Conservation (phyloP, 257 asterid species). For the Nicotiana tomentosiformis region DNA sequence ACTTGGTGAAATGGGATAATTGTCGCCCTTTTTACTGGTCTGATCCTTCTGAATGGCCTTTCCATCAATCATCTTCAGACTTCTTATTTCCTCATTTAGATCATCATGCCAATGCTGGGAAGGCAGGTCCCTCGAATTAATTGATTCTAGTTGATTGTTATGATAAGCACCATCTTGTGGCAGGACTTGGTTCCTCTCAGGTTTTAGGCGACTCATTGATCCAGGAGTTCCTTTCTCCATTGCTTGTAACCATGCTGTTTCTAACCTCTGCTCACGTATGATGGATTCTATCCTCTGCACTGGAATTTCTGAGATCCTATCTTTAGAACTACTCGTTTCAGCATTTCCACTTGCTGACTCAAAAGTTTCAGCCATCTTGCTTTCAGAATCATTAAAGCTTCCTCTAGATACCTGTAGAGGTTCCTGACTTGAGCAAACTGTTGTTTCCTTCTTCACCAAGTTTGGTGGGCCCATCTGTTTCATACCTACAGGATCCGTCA, state of each 20-base stretch:
- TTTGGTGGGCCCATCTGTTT: constrained; percentile 20
- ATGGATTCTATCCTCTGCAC: constrained; percentile 76
- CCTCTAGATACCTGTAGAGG: constrained; percentile 24
- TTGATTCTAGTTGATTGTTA: constrained; percentile 32
- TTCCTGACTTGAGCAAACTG: constrained; percentile 18
- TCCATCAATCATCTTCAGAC: constrained; percentile 44
- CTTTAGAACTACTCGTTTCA: constrained; percentile 29
- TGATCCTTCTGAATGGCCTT: constrained; percentile 37
- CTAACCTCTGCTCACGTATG: constrained; percentile 74
- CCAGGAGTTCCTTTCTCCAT: constrained; percentile 77
- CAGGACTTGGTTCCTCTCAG: constrained; percentile 83
- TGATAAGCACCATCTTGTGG: constrained; percentile 59
- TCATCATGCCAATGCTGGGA: constrained; percentile 71
- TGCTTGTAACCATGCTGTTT: constrained; percentile 92
- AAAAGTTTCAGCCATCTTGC: constrained; percentile 16
- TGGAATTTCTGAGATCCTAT: constrained; percentile 42
- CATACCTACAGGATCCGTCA: constrained; percentile 31
- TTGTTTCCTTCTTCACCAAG: not conserved
- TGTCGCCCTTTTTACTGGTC: constrained; percentile 35
- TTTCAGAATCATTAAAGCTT: constrained; percentile 32
- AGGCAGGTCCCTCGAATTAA: constrained; percentile 30
- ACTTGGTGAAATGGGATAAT: constrained; percentile 77
- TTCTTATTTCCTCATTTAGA: constrained; percentile 56
- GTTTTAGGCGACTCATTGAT: constrained; percentile 48
- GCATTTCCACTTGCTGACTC: constrained; percentile 34